Evolutionary conservation across 208 protist species (phyloP).

Genomic region (Willaertia magna): DNA sequence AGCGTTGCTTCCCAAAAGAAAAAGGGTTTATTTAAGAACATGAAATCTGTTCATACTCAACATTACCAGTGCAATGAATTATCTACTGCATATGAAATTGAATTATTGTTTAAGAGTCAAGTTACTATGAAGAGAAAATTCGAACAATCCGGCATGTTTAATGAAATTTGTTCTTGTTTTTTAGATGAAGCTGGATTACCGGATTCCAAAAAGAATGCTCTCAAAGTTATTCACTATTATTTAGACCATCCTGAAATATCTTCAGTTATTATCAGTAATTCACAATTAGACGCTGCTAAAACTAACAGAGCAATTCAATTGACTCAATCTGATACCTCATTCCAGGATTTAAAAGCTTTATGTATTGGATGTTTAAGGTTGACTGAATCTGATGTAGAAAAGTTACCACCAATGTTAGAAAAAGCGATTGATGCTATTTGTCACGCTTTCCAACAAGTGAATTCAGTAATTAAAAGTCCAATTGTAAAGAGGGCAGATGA

Average conservation of each 20-base stretch:
- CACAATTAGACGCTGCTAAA: constrained; percentile 35
- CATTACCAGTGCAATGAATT: constrained; percentile 29
- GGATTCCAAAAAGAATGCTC: constrained; percentile 16
- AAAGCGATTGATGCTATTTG: neutral
- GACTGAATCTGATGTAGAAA: constrained; percentile 11
- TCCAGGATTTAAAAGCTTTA: constrained; percentile 11
- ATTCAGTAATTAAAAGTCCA: neutral
- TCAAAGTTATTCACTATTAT: constrained; percentile 42
- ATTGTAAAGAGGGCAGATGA: neutral
- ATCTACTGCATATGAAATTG: constrained; percentile 34
- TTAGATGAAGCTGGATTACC: constrained; percentile 39
- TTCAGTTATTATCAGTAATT: constrained; percentile 31
- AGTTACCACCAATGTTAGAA: neutral
- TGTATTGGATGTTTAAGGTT: neutral
- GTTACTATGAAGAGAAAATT: constrained; percentile 12
- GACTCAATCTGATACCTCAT: neutral
- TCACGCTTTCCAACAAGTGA: constrained; percentile 8
- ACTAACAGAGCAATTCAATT: constrained; percentile 27
- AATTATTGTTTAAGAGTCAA: constrained; percentile 14
- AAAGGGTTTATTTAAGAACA: neutral
- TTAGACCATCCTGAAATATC: constrained; percentile 35
- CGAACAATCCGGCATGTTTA: neutral
- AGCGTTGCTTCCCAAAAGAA: constrained; percentile 33
- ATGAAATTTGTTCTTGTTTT: constrained; percentile 21
- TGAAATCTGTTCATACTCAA: neutral